A percentile compares a stretch with the other conserved stretches of the same genome.
Evolutionary conservation across 257 asterid species (phyloP).

Genomic region (Sherardia arvensis): DNA sequence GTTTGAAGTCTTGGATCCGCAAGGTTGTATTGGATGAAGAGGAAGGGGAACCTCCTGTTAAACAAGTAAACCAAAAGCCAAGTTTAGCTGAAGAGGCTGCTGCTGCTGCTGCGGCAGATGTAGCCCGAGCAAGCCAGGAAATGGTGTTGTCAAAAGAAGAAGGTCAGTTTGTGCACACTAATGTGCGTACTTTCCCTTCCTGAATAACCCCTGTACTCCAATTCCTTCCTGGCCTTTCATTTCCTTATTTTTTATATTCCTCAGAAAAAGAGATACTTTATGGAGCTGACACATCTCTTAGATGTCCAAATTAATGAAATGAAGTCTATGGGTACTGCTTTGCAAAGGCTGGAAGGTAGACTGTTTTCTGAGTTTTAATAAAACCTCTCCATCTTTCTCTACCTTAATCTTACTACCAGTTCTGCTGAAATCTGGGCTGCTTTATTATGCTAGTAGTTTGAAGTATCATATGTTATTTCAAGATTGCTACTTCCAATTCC

Average conservation of each 20-base stretch:
- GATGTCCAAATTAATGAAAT: slow-evolving; percentile 71
- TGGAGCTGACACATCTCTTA: slow-evolving; percentile 67
- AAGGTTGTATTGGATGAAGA: slow-evolving; percentile 64
- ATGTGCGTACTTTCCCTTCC: neutral
- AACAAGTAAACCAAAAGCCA: slow-evolving; percentile 36
- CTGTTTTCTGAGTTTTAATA: slow-evolving; percentile 4
- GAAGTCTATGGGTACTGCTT: slow-evolving; percentile 69
- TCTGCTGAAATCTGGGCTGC: neutral
- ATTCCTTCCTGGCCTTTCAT: neutral
- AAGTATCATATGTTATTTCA: neutral
- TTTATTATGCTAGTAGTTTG: neutral
- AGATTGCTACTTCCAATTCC: neutral
- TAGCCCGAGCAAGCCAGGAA: slow-evolving; percentile 90
- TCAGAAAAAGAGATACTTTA: slow-evolving; percentile 81
- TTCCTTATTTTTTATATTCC: slow-evolving; percentile 12
- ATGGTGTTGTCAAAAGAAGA: slow-evolving; percentile 59
- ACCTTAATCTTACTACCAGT: no score
- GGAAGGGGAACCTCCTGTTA: slow-evolving; percentile 33
- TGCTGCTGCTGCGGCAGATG: slow-evolving; percentile 90
- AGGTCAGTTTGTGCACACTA: slow-evolving; percentile 31
- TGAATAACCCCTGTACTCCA: neutral
- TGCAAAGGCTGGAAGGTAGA: slow-evolving; percentile 68
- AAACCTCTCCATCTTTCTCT: neutral
- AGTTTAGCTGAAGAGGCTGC: slow-evolving; percentile 78
- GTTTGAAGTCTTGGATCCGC: slow-evolving; percentile 91